These are phyloP conservation scores for Phytophthora hibernalis DNA, from an alignment of 352 stramenopile species.

Conservation along the genomic window DNA sequence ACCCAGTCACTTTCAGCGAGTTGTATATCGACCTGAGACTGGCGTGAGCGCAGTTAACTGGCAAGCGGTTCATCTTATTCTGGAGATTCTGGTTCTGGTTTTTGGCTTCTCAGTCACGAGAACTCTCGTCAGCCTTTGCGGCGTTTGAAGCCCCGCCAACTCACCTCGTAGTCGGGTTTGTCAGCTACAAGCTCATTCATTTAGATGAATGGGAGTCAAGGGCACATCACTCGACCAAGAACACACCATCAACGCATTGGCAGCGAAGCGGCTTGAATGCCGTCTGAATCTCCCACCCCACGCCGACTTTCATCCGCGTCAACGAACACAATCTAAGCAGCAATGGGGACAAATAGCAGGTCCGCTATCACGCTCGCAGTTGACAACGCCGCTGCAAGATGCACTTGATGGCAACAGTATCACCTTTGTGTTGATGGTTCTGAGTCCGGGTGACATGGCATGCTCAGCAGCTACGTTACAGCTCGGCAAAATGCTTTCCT, in stretches of 20 bases:
- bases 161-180: constrained; percentile 48
- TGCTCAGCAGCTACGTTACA: constrained; percentile 50
- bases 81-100: constrained; percentile 70
- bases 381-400: constrained; percentile 58
- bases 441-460: constrained; percentile 46
- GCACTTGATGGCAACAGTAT: constrained; percentile 61
- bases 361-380: constrained; percentile 29
- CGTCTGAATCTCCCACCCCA: no score
- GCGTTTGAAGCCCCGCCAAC: constrained; percentile 47
- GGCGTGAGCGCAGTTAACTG: constrained; percentile 21
- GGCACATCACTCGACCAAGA: no score
- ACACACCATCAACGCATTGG: no score
- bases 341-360: constrained; percentile 8
- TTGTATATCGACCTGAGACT: constrained; percentile 24
- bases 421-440: constrained; percentile 48
- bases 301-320: no score
- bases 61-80: constrained; percentile 38
- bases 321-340: no score
- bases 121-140: constrained; percentile 36
- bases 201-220: constrained; percentile 57
- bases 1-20: constrained; percentile 13
- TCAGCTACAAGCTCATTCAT: constrained; percentile 62
- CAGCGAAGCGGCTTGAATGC: no score
- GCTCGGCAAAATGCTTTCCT: constrained; percentile 40
- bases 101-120: constrained; percentile 42